Conservation (phyloP, 768 basidiomycete species). For the Piloderma croceum region DNA sequence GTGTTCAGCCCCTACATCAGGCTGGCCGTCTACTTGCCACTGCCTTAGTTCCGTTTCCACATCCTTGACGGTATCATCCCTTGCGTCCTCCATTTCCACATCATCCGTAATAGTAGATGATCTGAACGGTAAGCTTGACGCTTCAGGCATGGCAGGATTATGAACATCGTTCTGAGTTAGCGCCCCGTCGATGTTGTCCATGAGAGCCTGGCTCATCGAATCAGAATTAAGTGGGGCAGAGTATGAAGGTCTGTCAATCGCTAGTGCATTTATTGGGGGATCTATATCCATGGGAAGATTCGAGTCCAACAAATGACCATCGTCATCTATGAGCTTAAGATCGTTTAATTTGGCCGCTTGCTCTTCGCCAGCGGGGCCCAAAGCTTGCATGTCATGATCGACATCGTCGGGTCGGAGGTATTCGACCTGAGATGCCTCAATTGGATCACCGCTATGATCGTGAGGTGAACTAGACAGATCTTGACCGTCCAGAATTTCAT, state of each 20-base stretch:
- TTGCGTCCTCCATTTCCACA: conserved; percentile 17
- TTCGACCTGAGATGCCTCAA: conserved; percentile 54
- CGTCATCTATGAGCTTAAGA: conserved; percentile 68
- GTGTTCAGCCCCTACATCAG: conserved; percentile 51
- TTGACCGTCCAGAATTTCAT: conserved; percentile 61
- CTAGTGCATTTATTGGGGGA: conserved; percentile 19
- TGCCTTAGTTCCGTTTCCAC: conserved; percentile 49
- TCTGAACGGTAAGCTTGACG: conserved; percentile 17
- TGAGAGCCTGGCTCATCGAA: conserved; percentile 20
- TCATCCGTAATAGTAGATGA: conserved; percentile 24
- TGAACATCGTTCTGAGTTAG: conserved; percentile 32
- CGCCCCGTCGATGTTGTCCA: conserved; percentile 40
- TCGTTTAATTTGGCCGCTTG: conserved; percentile 78
- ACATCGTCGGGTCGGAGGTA: conserved; percentile 68
- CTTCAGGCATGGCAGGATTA: conserved; percentile 1
- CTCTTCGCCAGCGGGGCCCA: conserved; percentile 83
- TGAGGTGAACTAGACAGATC: conserved; percentile 28
- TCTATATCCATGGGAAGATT: conserved; percentile 49
- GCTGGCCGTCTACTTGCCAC: conserved; percentile 59
- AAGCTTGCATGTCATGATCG: conserved; percentile 76
- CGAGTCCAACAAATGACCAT: conserved; percentile 26
- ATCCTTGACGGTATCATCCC: conserved; percentile 18
- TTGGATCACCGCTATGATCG: conserved; percentile 34
- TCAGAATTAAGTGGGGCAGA: conserved; percentile 23
- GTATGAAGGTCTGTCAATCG: conserved; percentile 22